Evolutionary conservation across 176 grass and related monocot species (phyloP), one percentile per base, ranked within the genome.

Genomic region (Cocos nucifera): DNA sequence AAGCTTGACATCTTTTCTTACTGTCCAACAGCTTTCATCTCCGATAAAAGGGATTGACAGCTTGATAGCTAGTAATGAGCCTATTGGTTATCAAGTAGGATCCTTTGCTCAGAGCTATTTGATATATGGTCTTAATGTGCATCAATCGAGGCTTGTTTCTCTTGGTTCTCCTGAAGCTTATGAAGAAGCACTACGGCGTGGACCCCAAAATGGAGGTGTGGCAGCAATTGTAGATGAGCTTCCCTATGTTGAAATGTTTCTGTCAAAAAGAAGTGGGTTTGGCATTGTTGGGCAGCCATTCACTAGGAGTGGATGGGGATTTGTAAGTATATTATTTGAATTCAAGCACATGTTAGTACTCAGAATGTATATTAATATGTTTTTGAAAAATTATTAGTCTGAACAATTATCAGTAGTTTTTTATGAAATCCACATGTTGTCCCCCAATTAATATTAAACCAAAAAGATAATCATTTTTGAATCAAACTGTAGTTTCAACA

Each of bases 161-260:
- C 65, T 67, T 67, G 65, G 26, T 21, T 67, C 65, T 35, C 52
- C 51, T 21, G 52, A 67, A 67, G 65, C 65, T 39, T 67, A 56
- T 51, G 52, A 67, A 39, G 65, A 35, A 67, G 51, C 65, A 55
- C 65, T 67, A 6, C 50, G 30, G 22, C 65, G 17, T 56, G 65
- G 65, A 9, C 65, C 65, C 18, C 56, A 67, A 54, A 55, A 54
- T 56, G 65, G 65, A 67, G 65, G 65, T 21, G 65, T 67, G 24
- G 51, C 10, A 20, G 65, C 65, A 67, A 67, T 67, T 20, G 65
- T 67, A 16, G 65, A 67, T 35, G 65, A 67, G 65, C 65, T 67
- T 19, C 65, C 65, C 14, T 67, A 67, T 35, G 52, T 67, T 35
- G 65, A 67, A 14, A 20, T 67, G 10, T 67, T 67, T 35, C 17